These are phyloP conservation scores for Forsythia suspensa DNA, from an alignment of 257 asterid species.

Conservation along the genomic window DNA sequence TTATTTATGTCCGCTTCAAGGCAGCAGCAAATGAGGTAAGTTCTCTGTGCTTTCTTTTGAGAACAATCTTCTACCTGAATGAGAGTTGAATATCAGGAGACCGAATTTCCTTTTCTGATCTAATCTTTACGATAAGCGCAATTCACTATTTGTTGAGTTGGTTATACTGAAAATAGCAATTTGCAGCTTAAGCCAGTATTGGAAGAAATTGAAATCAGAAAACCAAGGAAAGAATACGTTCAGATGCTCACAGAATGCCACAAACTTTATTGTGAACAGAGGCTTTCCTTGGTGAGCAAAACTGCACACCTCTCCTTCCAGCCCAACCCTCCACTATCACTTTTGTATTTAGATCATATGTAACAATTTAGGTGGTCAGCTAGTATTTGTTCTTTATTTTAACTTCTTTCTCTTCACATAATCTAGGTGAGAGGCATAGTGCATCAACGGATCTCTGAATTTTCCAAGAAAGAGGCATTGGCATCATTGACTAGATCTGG, in stretches of 20 bases:
- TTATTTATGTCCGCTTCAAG: conserved; percentile 89
- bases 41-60: conserved; percentile 18
- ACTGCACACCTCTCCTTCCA: conserved; percentile 13
- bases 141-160: conserved; percentile 14
- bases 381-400: background rate
- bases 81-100: conserved; percentile 11
- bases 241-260: conserved; percentile 94
- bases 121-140: conserved; percentile 12
- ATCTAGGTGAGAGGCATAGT: conserved; percentile 80
- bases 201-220: conserved; percentile 95
- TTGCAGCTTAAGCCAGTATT: conserved; percentile 91
- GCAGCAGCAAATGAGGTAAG: conserved; percentile 96
- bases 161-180: conserved; percentile 20
- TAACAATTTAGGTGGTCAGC: background rate
- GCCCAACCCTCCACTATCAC: background rate
- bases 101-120: conserved; percentile 1
- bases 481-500: conserved; percentile 96
- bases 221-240: conserved; percentile 87
- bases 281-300: conserved; percentile 81
- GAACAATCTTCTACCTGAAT: conserved; percentile 14
- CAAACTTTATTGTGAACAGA: conserved; percentile 93
- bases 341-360: background rate
- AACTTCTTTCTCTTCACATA: conserved; percentile 9
- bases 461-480: conserved; percentile 82
- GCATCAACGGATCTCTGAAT: conserved; percentile 88